phyloP scores from a whole-genome alignment of 352 stramenopile species.

The Achlya hypogyna region DNA sequence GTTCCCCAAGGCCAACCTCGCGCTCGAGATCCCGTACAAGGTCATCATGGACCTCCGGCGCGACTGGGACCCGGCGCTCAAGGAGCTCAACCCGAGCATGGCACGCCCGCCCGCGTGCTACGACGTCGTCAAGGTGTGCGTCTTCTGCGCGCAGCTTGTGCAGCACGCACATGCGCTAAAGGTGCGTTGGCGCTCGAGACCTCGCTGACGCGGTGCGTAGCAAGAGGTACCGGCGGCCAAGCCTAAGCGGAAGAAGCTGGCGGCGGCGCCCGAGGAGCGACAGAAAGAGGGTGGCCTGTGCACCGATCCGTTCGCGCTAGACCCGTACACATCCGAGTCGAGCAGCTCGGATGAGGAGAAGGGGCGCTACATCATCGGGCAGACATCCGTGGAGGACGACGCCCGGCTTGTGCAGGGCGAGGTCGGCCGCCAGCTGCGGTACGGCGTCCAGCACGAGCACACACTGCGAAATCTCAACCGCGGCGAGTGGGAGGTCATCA shows the following conservation, averaged over 20 bases:
- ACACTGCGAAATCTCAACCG: conserved; percentile 7
- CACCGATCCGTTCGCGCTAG: neutral
- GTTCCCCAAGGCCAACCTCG: conserved; percentile 9
- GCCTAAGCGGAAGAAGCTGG: neutral
- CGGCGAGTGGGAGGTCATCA: conserved; percentile 12
- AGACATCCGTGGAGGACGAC: neutral
- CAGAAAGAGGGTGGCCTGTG: neutral
- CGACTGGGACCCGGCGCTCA: neutral
- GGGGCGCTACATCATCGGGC: neutral
- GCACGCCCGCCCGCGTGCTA: conserved; percentile 12
- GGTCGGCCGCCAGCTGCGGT: conserved; percentile 5
- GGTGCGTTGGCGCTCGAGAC: neutral
- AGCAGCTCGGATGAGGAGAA: neutral
- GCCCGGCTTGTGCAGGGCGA: neutral
- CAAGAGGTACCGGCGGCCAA: neutral
- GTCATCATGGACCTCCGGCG: conserved; percentile 16
- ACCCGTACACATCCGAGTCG: neutral
- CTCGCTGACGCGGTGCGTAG: neutral
- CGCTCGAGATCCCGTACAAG: conserved; percentile 16
- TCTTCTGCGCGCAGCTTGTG: conserved; percentile 15
- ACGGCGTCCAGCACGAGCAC: conserved; percentile 1
- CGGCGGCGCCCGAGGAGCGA: neutral
- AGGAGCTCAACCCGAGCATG: conserved; percentile 15
- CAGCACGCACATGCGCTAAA: neutral
- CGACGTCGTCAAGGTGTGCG: conserved; percentile 12